Evolutionary conservation across 495 filamentous ascomycete genomes (phyloP).

Genomic region (Lentithecium fluviatile): DNA sequence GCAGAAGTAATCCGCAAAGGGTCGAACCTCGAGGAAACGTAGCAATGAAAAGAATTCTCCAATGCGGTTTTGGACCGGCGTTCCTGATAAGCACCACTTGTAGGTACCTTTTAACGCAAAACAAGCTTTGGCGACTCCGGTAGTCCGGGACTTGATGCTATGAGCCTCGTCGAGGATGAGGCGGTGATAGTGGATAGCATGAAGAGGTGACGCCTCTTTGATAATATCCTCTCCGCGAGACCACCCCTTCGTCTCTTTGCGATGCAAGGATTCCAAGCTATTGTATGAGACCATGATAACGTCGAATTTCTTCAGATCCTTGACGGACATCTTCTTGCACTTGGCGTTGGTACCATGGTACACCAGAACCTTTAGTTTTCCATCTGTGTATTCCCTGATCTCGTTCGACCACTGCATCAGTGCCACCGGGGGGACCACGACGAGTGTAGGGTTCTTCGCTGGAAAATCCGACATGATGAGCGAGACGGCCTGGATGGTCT

Average conservation of each 20-base stretch:
- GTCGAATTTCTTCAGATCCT: constrained; percentile 76
- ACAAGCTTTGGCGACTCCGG: constrained; percentile 90
- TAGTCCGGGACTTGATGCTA: constrained; percentile 85
- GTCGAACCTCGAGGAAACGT: constrained; percentile 80
- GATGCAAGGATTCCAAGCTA: constrained; percentile 83
- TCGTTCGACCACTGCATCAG: constrained; percentile 96
- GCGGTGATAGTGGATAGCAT: constrained; percentile 83
- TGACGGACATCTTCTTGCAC: constrained; percentile 67
- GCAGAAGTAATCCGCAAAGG: constrained; percentile 93
- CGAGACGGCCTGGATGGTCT: constrained; percentile 96
- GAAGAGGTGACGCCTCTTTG: constrained; percentile 83
- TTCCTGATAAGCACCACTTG: constrained; percentile 94
- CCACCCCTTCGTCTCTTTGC: constrained; percentile 90
- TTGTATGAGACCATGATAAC: constrained; percentile 96
- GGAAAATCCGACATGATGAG: constrained; percentile 97
- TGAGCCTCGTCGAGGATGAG: constrained; percentile 95
- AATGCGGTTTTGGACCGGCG: constrained; percentile 92
- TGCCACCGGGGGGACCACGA: constrained; percentile 91
- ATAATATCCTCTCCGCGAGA: constrained; percentile 69
- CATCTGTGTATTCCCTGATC: constrained; percentile 87
- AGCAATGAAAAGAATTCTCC: constrained; percentile 96
- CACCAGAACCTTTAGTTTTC: constrained; percentile 82
- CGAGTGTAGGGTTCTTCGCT: constrained; percentile 74
- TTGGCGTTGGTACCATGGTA: constrained; percentile 84
- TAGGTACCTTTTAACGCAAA: constrained; percentile 82